Conservation (phyloP, 371 early-diverging fungal species). For the Nematocida sp. region DNA sequence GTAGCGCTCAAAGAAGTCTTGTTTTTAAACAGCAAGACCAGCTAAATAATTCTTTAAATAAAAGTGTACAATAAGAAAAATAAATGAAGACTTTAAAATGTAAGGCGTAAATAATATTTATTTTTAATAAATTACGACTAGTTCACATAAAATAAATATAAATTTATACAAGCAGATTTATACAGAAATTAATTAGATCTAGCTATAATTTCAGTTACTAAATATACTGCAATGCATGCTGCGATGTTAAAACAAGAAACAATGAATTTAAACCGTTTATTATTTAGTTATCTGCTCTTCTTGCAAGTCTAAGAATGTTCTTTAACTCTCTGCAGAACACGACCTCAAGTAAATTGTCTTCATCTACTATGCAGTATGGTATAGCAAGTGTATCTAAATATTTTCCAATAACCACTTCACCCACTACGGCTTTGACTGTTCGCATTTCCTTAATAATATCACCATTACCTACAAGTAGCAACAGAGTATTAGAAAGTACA, state of each 20-base stretch:
- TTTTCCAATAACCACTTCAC: conserved; percentile 53
- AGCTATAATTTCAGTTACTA: background rate
- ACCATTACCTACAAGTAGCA: conserved; percentile 38
- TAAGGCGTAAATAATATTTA: background rate
- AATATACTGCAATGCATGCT: too few species aligned
- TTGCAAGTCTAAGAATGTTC: conserved; percentile 32
- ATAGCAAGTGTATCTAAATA: conserved; percentile 52
- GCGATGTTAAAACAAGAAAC: too few species aligned
- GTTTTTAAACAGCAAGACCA: background rate
- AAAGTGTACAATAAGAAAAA: conserved; percentile 13
- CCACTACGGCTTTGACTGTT: conserved; percentile 47
- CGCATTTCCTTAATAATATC: conserved; percentile 53
- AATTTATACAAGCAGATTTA: background rate
- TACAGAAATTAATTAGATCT: background rate
- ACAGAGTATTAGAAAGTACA: conserved; percentile 39
- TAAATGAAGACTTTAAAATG: background rate
- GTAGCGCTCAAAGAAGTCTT: conserved; percentile 26
- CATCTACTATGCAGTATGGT: conserved; percentile 57
- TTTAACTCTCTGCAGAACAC: conserved; percentile 51
- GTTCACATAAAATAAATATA: background rate
- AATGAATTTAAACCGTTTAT: background rate
- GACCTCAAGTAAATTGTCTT: conserved; percentile 22
- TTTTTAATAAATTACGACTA: background rate
- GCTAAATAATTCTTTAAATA: background rate
- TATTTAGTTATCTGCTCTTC: background rate